Percentiles rank a stretch among this genome's conserved stretches.
These are phyloP conservation scores for Parastagonospora avenae DNA, from an alignment of 2,329 filamentous ascomycete species.

Conservation along the genomic window DNA sequence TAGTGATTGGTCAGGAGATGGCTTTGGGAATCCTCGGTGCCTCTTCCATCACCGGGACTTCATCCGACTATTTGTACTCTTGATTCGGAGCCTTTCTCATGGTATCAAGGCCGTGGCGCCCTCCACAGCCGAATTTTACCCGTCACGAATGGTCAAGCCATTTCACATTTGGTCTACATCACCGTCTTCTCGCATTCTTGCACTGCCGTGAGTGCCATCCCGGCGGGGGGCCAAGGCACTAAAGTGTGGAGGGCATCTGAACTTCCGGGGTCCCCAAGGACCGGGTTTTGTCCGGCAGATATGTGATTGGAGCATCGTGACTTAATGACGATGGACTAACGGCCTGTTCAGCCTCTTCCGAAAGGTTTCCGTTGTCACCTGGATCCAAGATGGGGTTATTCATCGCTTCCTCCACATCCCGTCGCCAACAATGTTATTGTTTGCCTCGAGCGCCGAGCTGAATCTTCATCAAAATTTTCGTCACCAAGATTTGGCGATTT, in stretches of 20 bases:
- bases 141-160: neutral
- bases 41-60: neutral
- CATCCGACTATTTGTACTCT: conserved; percentile 14
- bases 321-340: neutral
- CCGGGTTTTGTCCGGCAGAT: neutral
- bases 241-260: conserved; percentile 11
- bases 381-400: neutral
- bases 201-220: conserved; percentile 3
- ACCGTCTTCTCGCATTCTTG: neutral
- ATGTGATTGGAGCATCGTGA: neutral
- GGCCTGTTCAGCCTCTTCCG: neutral
- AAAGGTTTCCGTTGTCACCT: neutral
- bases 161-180: neutral
- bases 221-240: conserved; percentile 14
- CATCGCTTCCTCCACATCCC: neutral
- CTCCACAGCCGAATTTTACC: conserved; percentile 9
- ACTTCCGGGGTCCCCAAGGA: neutral
- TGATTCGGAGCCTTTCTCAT: neutral
- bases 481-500: too few species aligned
- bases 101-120: conserved; percentile 1
- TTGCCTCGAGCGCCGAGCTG: neutral
- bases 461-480: too few species aligned
- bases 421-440: neutral
- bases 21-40: neutral
- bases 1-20: conserved; percentile 7